Evolutionary conservation across 83 land plant genomes (phyloP).

Genomic region (Diphasiastrum complanatum): DNA sequence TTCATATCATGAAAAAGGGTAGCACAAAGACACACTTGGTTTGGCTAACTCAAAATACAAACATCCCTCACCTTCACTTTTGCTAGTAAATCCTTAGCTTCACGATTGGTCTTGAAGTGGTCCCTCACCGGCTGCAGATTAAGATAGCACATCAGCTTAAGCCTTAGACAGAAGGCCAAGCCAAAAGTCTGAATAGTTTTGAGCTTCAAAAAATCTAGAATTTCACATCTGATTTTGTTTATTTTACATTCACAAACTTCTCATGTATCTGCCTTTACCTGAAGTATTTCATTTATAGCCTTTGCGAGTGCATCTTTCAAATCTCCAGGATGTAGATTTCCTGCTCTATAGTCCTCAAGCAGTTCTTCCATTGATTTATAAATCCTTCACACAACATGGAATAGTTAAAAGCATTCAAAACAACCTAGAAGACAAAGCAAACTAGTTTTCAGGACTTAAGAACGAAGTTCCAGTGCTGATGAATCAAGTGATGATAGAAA

Average conservation of each 20-base stretch:
- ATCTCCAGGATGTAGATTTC: slow-evolving; percentile 63
- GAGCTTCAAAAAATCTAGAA: not conserved
- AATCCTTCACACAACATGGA: slow-evolving; percentile 33
- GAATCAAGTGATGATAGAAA: too few species aligned
- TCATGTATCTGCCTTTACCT: slow-evolving; percentile 39
- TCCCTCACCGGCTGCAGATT: slow-evolving; percentile 69
- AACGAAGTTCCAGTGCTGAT: too few species aligned
- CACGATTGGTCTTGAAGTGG: slow-evolving; percentile 56
- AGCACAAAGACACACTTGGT: too few species aligned
- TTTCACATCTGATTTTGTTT: not conserved
- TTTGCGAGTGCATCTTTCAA: slow-evolving; percentile 61
- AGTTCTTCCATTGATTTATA: slow-evolving; percentile 54
- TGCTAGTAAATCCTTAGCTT: slow-evolving; percentile 58
- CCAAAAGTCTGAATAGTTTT: not conserved
- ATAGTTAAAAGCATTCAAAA: not conserved
- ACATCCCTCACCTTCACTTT: slow-evolving; percentile 84
- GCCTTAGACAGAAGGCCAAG: not conserved
- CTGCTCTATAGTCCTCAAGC: slow-evolving; percentile 48
- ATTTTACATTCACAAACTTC: not conserved
- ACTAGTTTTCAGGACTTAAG: too few species aligned
- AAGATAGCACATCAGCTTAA: not conserved
- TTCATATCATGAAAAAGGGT: too few species aligned
- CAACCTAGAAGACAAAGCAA: not conserved
- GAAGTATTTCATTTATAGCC: slow-evolving; percentile 62
- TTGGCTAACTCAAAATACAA: too few species aligned